Percentiles rank a stretch among this genome's conserved stretches.
phyloP scores from a whole-genome alignment of 345 rosid species.

The Geranium rotundifolium region DNA sequence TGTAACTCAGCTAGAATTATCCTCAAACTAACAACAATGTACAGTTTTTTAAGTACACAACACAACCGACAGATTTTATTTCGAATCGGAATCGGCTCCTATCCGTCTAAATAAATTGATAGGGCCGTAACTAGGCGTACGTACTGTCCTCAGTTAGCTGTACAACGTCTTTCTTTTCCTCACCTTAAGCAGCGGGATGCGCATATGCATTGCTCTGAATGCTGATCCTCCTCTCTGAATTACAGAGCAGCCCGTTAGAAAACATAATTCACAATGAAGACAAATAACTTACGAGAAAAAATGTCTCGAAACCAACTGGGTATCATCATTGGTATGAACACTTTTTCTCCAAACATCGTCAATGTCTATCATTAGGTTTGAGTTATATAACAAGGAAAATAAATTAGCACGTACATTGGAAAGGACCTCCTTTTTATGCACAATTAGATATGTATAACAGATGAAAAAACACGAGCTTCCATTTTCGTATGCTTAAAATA shows the following conservation, averaged over 20 bases:
- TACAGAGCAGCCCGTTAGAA: neutral
- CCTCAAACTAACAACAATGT: constrained; percentile 35
- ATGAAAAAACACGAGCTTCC: no score
- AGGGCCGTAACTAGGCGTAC: constrained; percentile 21
- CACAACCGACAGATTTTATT: constrained; percentile 9
- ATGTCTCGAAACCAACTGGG: no score
- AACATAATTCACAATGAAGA: neutral
- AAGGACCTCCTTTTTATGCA: no score
- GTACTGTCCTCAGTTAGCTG: constrained; percentile 54
- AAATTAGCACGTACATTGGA: no score
- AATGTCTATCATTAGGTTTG: no score
- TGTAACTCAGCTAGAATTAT: constrained; percentile 20
- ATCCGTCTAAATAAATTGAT: constrained; percentile 22
- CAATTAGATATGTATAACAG: no score
- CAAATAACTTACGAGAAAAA: no score
- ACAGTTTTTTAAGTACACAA: constrained; percentile 28
- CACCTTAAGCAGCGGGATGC: constrained; percentile 26
- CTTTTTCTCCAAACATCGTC: no score
- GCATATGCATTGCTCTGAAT: constrained; percentile 15
- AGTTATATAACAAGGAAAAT: no score
- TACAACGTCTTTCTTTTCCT: constrained; percentile 32
- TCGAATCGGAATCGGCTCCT: constrained; percentile 29
- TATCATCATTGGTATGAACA: no score
- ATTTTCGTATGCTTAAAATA: no score
- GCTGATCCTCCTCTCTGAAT: constrained; percentile 57